Conservation (phyloP, 2,329 filamentous ascomycete genomes). For the Colletotrichum orchidophilum region DNA sequence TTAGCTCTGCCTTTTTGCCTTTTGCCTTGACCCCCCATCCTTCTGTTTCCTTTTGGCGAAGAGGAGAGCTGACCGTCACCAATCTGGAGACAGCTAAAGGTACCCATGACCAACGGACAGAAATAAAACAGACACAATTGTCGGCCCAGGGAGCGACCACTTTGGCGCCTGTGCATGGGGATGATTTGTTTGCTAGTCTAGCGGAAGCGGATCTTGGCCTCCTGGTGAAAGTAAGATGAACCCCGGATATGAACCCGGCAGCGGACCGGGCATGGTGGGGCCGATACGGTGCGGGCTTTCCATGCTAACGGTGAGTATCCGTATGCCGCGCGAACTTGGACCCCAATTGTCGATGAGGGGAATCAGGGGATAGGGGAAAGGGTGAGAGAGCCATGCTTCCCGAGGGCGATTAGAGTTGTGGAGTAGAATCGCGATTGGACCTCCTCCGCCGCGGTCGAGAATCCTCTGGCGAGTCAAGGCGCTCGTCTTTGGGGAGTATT, state of each 20-base stretch:
- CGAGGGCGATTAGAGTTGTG: constrained; percentile 1
- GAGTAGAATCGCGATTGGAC: neutral
- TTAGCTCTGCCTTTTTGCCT: neutral
- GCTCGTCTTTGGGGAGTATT: neutral
- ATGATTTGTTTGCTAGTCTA: neutral
- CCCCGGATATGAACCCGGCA: constrained; percentile 18
- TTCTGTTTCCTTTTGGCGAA: neutral
- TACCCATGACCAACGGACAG: too few species aligned
- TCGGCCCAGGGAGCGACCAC: neutral
- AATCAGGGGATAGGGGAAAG: neutral
- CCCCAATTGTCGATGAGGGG: neutral
- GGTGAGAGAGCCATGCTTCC: neutral
- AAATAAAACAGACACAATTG: too few species aligned
- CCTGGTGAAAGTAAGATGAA: neutral
- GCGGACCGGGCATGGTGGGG: constrained; percentile 9
- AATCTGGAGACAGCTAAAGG: too few species aligned
- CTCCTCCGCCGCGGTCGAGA: neutral
- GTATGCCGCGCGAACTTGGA: neutral
- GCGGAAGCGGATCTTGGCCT: neutral
- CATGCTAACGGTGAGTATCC: neutral
- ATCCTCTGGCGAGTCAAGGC: constrained; percentile 9
- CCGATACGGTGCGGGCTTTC: neutral
- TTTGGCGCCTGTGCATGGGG: neutral
- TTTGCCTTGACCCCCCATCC: too few species aligned
- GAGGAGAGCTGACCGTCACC: neutral